Base-by-base conservation (phyloP, 345 rosid species). In the Aegle marmelos region DNA sequence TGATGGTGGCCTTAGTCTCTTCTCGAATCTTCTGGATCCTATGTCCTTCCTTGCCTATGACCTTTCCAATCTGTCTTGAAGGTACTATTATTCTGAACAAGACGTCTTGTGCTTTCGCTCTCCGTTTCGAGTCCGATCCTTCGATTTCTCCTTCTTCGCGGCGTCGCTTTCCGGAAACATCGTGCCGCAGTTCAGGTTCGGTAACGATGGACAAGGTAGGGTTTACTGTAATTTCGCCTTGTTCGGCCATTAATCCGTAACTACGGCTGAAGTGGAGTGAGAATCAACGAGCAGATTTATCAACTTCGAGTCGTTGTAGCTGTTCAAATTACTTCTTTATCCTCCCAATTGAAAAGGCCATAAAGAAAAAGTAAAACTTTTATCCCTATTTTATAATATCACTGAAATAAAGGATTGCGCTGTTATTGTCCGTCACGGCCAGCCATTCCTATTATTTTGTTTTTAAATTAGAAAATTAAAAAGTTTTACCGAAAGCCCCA, bases 1-100 rank as follows among this genome's bases (percentile, higher is more conserved):
- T 91, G 76, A 91, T 80, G 28, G 90, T 86, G 48, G 95, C 93
- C 80, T 85, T 89, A n/a, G 93, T 87, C 16, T 87, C 90, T 81
- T 91, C 95, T 53, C 93, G 90, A 80, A 91, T 85, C 88, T 86
- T 87, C 86, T 91, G 90, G 76, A 91, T 88, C 45, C 93, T 87
- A 59, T 84, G 81, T 8, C 93, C 95, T 71, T 82, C 89, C 77
- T 86, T 88, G 27, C 93, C 95, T 37, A 91, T 91, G 30, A 89
- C 91, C 72, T 91, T 91, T 27, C 95, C 93, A 85, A 91, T 87
- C 90, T 91, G 89, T 73, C 84, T 81, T 53, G 92, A 89, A 19
- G 91, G 92, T 1, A 89, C 90, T 6, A 89, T 84, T 53, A 89
- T 88, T 73, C 92, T 85, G 70, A 85, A 91, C 34, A 91, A 70